phyloP scores from a whole-genome alignment of 768 basidiomycete genomes.

The Tephrocybe sp. region DNA sequence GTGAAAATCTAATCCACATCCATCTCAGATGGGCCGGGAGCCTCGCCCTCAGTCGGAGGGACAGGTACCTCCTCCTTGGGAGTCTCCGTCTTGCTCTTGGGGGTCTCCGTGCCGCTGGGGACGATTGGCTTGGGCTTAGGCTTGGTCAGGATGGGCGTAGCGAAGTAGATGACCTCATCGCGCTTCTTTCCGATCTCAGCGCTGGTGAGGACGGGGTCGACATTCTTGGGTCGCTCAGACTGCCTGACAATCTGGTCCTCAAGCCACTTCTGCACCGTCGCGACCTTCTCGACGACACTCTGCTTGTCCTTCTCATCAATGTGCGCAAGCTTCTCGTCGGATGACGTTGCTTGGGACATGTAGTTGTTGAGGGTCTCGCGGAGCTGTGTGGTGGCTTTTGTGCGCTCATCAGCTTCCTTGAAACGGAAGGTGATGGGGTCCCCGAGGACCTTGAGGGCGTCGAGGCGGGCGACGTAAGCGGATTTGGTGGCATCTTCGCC shows the following conservation, averaged over 20 bases:
- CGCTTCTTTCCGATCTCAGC: conserved; percentile 88
- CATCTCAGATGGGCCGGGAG: conserved; percentile 71
- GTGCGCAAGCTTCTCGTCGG: conserved; percentile 86
- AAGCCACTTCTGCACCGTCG: conserved; percentile 91
- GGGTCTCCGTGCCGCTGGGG: conserved; percentile 68
- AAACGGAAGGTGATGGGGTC: conserved; percentile 85
- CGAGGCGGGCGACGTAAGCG: conserved; percentile 84
- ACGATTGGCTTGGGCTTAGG: conserved; percentile 88
- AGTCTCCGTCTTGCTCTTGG: conserved; percentile 62
- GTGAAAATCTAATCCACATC: conserved; percentile 67
- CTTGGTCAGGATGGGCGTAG: conserved; percentile 86
- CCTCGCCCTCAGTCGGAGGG: conserved; percentile 29
- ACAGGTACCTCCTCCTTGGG: conserved; percentile 45
- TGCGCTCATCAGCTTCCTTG: conserved; percentile 82
- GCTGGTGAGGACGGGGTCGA: conserved; percentile 78
- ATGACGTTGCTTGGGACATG: conserved; percentile 77
- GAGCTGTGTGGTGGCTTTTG: conserved; percentile 66
- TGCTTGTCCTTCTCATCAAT: conserved; percentile 89
- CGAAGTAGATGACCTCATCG: conserved; percentile 91
- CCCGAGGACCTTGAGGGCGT: conserved; percentile 80
- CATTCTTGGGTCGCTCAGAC: conserved; percentile 86
- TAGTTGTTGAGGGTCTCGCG: conserved; percentile 90
- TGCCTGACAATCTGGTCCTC: conserved; percentile 90
- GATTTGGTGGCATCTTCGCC: conserved; percentile 95
- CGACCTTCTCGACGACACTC: conserved; percentile 84